phyloP scores from a whole-genome alignment of 768 basidiomycete species.

The Boletus bicolor region DNA sequence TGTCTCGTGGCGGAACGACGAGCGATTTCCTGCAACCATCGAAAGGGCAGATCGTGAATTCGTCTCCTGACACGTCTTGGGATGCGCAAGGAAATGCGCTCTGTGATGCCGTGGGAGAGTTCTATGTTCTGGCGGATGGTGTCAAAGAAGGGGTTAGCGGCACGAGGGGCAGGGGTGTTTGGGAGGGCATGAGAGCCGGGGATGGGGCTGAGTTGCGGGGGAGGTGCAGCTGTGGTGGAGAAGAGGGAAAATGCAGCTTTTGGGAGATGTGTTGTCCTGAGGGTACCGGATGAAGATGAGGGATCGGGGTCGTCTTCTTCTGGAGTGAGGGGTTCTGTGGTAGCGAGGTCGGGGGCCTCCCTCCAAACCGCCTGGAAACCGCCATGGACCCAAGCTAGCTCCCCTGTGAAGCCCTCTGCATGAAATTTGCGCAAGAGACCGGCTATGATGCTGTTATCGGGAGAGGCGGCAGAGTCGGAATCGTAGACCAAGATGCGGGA shows the following conservation, averaged over 20 bases:
- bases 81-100: constrained; percentile 74
- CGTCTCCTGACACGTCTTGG: constrained; percentile 49
- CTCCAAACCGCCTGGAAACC: constrained; percentile 74
- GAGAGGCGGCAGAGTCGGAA: constrained; percentile 61
- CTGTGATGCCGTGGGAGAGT: constrained; percentile 68
- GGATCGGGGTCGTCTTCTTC: constrained; percentile 50
- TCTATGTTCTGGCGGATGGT: constrained; percentile 87
- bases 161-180: constrained; percentile 27
- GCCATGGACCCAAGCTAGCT: constrained; percentile 77
- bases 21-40: constrained; percentile 76
- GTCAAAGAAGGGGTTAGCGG: constrained; percentile 89
- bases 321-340: constrained; percentile 44
- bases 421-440: constrained; percentile 77
- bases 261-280: constrained; percentile 60
- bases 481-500: constrained; percentile 81
- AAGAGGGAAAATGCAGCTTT: constrained; percentile 60
- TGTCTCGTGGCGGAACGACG: constrained; percentile 39
- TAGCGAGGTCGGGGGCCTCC: constrained; percentile 50
- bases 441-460: constrained; percentile 63
- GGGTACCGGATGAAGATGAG: constrained; percentile 22
- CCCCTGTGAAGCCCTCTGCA: constrained; percentile 53
- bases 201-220: constrained; percentile 6
- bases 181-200: not conserved
- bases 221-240: constrained; percentile 35
- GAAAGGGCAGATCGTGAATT: constrained; percentile 73